Evolutionary conservation across 768 basidiomycete species (phyloP).

Genomic region (Boletus sp.): DNA sequence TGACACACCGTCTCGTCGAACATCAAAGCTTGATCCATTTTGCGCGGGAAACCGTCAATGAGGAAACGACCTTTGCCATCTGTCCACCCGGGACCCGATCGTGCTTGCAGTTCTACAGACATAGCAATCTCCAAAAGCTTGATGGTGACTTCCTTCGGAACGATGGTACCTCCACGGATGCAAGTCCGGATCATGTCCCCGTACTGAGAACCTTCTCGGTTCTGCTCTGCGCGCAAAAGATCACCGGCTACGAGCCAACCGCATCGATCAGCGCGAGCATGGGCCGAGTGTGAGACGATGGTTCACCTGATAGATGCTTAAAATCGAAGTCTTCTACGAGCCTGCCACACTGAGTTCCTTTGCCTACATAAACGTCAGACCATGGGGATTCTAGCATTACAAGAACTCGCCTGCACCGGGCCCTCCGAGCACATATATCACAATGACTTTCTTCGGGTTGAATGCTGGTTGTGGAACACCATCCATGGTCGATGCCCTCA

Average conservation of each 20-base stretch:
- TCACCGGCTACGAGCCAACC: slow-evolving; percentile 72
- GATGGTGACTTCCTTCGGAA: slow-evolving; percentile 95
- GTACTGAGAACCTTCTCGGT: slow-evolving; percentile 76
- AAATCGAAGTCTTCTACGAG: slow-evolving; percentile 86
- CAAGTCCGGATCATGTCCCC: slow-evolving; percentile 82
- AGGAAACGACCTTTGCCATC: slow-evolving; percentile 81
- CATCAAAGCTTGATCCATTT: slow-evolving; percentile 95
- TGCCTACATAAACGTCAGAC: slow-evolving; percentile 51
- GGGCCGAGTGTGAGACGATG: background rate
- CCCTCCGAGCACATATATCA: slow-evolving; percentile 94
- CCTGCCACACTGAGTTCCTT: slow-evolving; percentile 89
- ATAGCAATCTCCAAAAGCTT: slow-evolving; percentile 95
- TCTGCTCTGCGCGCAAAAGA: slow-evolving; percentile 91
- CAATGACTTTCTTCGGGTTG: slow-evolving; percentile 69
- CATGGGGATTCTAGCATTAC: slow-evolving; percentile 1
- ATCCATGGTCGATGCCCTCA: slow-evolving; percentile 15
- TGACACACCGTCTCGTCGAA: slow-evolving; percentile 78
- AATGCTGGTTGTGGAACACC: slow-evolving; percentile 40
- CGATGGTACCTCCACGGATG: slow-evolving; percentile 90
- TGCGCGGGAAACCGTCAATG: slow-evolving; percentile 95
- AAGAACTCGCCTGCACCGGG: slow-evolving; percentile 79
- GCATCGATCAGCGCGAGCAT: slow-evolving; percentile 8
- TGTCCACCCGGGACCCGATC: slow-evolving; percentile 55
- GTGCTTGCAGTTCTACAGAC: slow-evolving; percentile 51
- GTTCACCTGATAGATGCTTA: slow-evolving; percentile 86